Percentiles rank a stretch among this genome's conserved stretches.
Conservation (phyloP, 495 filamentous ascomycete genomes). For the Geoglossum glabrum region DNA sequence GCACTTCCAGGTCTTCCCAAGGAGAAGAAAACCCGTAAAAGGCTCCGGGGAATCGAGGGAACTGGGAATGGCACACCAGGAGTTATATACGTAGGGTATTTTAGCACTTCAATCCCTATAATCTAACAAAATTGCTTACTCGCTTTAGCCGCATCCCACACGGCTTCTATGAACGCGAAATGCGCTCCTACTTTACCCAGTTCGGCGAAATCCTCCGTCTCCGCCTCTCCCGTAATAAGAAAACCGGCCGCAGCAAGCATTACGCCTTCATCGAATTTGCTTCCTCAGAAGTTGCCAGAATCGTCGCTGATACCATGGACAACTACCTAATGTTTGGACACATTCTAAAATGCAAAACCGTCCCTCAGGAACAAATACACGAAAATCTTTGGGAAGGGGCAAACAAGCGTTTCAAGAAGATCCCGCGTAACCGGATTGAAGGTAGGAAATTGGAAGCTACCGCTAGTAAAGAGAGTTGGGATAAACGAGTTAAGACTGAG, state of each 20-base stretch:
- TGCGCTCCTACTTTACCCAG: slow-evolving; percentile 85
- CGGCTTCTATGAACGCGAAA: slow-evolving; percentile 94
- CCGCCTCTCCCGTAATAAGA: slow-evolving; percentile 73
- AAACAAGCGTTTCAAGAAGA: slow-evolving; percentile 68
- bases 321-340: slow-evolving; percentile 92
- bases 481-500: slow-evolving; percentile 47
- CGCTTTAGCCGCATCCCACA: slow-evolving; percentile 49
- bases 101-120: background rate
- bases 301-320: slow-evolving; percentile 87
- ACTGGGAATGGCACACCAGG: slow-evolving; percentile 32
- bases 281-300: slow-evolving; percentile 55
- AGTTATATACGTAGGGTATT: slow-evolving; percentile 63
- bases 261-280: slow-evolving; percentile 86
- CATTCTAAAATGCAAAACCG: slow-evolving; percentile 65
- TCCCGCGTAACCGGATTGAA: slow-evolving; percentile 69
- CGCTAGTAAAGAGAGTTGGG: slow-evolving; percentile 53
- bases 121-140: background rate
- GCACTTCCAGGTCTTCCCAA: slow-evolving; percentile 34
- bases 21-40: slow-evolving; percentile 30
- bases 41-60: slow-evolving; percentile 33
- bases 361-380: slow-evolving; percentile 59
- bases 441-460: slow-evolving; percentile 50
- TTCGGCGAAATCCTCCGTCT: slow-evolving; percentile 71
- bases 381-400: slow-evolving; percentile 68
- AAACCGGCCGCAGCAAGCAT: slow-evolving; percentile 74